phyloP scores from a whole-genome alignment of 495 filamentous ascomycete species.

The Penicillium daleae region DNA sequence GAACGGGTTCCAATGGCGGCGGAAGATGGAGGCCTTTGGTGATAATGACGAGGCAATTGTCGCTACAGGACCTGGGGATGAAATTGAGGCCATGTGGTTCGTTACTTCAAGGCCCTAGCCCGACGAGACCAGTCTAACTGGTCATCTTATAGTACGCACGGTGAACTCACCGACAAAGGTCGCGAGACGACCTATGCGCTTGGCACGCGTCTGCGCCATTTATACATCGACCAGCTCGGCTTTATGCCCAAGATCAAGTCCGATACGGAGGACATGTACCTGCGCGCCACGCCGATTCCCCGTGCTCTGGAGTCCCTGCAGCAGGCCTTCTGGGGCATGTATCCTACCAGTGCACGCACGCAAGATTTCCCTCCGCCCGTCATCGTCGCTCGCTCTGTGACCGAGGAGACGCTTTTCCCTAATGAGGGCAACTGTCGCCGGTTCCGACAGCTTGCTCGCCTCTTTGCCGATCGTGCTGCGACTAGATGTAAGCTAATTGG shows the following conservation, averaged over 20 bases:
- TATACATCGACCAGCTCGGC: conserved; percentile 86
- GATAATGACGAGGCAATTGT: conserved; percentile 69
- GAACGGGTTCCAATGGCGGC: conserved; percentile 73
- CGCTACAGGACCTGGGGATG: conserved; percentile 64
- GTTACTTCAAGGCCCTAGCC: neutral
- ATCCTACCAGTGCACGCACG: conserved; percentile 71
- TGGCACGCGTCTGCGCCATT: conserved; percentile 73
- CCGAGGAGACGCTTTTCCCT: conserved; percentile 90
- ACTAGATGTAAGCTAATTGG: conserved; percentile 58
- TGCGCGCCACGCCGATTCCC: conserved; percentile 82
- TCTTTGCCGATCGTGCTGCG: conserved; percentile 82
- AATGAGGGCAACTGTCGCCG: conserved; percentile 86
- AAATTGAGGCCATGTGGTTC: conserved; percentile 77
- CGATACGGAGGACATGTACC: conserved; percentile 73
- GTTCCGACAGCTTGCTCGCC: conserved; percentile 76
- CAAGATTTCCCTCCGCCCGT: conserved; percentile 69
- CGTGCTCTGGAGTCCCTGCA: conserved; percentile 88
- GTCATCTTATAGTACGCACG: conserved; percentile 60
- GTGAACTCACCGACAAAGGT: conserved; percentile 86
- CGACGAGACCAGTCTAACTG: conserved; percentile 16
- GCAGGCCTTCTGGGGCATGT: conserved; percentile 87
- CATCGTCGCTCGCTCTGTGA: conserved; percentile 70
- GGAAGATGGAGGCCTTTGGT: conserved; percentile 82
- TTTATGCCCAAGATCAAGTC: conserved; percentile 76
- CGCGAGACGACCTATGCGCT: conserved; percentile 82